Base-by-base conservation (phyloP, 2,329 filamentous ascomycete genomes). In the Xylariaceae sp. region DNA sequence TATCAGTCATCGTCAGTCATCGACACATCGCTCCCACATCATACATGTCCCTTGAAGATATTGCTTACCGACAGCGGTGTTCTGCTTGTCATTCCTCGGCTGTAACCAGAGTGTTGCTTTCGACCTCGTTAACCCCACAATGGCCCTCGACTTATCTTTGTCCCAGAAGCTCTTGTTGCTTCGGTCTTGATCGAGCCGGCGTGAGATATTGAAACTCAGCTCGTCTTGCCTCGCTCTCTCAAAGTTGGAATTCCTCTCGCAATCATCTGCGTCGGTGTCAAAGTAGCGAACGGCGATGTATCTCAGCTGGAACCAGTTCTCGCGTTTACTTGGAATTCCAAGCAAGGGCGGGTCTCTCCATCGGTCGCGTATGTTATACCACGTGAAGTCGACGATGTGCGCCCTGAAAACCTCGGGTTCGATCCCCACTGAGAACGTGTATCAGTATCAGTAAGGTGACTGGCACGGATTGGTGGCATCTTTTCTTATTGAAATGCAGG, bases 281-380 rank as follows among this genome's bases (percentile, higher is more conserved):
- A 57, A 57, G 34, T 55, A 55, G 13, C 54, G 47, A 5, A 49
- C 43, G 6, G 47, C 47, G 11, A 52, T 43, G 12, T 50, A 57
- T 16, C 54, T 50, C 34, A 57, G 31, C 34, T 57, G 54, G 21
- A 47, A 44, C 54, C 54, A 57, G 9, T 50, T 52, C 19, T 50
- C 48, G 14, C 38, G 34, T 18, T 42, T 44, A 15, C 41, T 37
- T 9, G 48, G 45, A n/a, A 51, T 38, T 19, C 50, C 48, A 4
- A 56, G 49, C 19, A 46, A 38, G 1, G 54, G 50, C 9, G 53
- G 50, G 21, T 52, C 49, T n/a, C 50, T 43, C 52, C 50, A 57
- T 13, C 46, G 44, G 34, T 57, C 54, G 34, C 47, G 50, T 6
- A 54, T 46, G 18, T 57, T 57, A 16, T 48, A 46, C 54, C 54